Percentiles rank a stretch among this genome's conserved stretches.
Evolutionary conservation across 1,139 yeast genomes (phyloP).

Genomic region (Arxiozyma telluris): DNA sequence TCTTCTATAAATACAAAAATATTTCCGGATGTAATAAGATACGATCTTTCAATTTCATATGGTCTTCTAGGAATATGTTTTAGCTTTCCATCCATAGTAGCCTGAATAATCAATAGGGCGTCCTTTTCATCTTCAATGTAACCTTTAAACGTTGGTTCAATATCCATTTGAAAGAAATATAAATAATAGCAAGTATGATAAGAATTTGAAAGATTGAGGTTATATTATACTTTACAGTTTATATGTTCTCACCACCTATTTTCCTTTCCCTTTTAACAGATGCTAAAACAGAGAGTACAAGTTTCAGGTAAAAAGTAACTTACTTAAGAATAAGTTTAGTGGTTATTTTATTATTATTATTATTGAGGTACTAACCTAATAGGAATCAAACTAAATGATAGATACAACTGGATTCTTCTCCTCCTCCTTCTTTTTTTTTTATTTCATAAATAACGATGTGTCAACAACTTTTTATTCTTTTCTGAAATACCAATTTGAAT

Average conservation of each 20-base stretch:
- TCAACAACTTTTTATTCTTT: background rate
- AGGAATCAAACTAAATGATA: background rate
- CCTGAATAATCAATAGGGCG: constrained; percentile 75
- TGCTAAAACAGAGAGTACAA: background rate
- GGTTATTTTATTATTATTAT: background rate
- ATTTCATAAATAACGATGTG: background rate
- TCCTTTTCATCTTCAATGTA: constrained; percentile 77
- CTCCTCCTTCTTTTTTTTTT: no score
- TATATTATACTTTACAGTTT: no score
- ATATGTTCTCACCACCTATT: background rate
- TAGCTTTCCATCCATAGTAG: constrained; percentile 53
- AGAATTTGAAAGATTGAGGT: no score
- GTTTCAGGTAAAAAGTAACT: background rate
- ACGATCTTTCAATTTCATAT: constrained; percentile 63
- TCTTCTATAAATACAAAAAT: constrained; percentile 82
- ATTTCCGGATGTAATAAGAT: constrained; percentile 64
- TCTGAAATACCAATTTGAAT: no score
- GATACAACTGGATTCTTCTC: background rate
- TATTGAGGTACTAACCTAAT: background rate
- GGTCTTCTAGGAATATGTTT: constrained; percentile 72
- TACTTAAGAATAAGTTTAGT: no score
- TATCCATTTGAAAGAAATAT: constrained; percentile 16
- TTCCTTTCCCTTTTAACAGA: background rate
- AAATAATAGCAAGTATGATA: no score
- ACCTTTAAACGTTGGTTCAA: constrained; percentile 61